A percentile compares a stretch with the other conserved stretches of the same genome.
Evolutionary conservation across 768 basidiomycete genomes (phyloP).

Genomic region (Phylloporus rhodoxanthus): DNA sequence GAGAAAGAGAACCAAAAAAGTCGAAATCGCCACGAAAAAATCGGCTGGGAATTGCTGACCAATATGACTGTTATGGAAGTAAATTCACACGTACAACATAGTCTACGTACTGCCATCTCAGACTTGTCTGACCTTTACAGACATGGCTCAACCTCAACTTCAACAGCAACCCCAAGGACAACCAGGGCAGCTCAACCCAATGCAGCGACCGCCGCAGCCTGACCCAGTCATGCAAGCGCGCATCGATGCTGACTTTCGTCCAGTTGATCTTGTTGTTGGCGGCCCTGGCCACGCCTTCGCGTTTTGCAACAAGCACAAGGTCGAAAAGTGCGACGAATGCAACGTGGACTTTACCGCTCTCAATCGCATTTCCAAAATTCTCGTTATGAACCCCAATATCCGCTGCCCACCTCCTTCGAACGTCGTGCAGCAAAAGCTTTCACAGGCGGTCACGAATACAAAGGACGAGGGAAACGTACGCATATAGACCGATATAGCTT

Average conservation of each 20-base stretch:
- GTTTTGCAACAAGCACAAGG: constrained; percentile 60
- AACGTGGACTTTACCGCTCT: constrained; percentile 65
- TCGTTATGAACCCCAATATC: constrained; percentile 63
- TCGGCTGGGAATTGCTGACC: constrained; percentile 25
- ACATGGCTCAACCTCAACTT: constrained; percentile 61
- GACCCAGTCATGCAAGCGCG: constrained; percentile 71
- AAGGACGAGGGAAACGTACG: constrained; percentile 96
- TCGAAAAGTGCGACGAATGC: constrained; percentile 72
- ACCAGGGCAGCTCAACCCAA: constrained; percentile 31
- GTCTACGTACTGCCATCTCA: too few species aligned
- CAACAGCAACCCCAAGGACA: constrained; percentile 43
- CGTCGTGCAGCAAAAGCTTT: constrained; percentile 68
- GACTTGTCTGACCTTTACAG: neutral
- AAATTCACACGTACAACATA: constrained; percentile 7
- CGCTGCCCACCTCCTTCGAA: constrained; percentile 78
- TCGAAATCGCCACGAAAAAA: constrained; percentile 21
- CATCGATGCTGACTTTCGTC: constrained; percentile 67
- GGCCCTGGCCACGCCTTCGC: constrained; percentile 49
- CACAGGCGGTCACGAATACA: constrained; percentile 64
- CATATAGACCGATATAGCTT: constrained; percentile 10
- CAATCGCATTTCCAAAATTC: constrained; percentile 70
- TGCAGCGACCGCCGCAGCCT: constrained; percentile 40
- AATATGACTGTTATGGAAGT: constrained; percentile 2
- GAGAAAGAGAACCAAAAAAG: constrained; percentile 19
- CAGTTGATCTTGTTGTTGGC: constrained; percentile 49